Base-by-base conservation (phyloP, 2,329 filamentous ascomycete genomes). In the Trichoderma sp. region DNA sequence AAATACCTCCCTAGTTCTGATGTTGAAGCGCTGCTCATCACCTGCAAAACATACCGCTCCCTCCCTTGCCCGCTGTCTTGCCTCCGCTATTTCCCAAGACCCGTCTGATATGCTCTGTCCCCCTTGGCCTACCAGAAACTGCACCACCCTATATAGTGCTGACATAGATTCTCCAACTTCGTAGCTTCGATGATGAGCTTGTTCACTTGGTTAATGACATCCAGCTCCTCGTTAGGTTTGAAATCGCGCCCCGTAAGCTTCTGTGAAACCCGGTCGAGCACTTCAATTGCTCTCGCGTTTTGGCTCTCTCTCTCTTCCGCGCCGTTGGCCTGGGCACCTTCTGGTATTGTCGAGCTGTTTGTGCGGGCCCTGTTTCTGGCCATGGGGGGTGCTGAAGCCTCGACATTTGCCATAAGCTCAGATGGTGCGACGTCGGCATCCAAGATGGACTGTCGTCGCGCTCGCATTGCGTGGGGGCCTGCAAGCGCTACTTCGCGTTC, bases 111-210 rank as follows among this genome's bases (percentile, higher is more conserved):
- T 29, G 34, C 39, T n/a, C 17, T 42, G 12, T 29, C 29, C 61
- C 5, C 5, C 27, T 10, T 27, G 34, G 34, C 68, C 76, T 80
- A 98, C 94, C 94, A 98, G 85, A 97, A 98, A 80, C 92, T 96
- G 81, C 94, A 98, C 94, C 94, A 98, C 71, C 95, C 95, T 74
- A 98, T 97, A 78, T 97, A 99, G 82, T 98, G 95, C 84, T 98
- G 95, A 78, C 95, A 99, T 70, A 99, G 83, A 78, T 98, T 98
- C 85, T 98, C 95, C 74, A 98, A 84, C 76, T 95, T 97, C 7
- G 95, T 99, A 25, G 95, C 95, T 82, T 99, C 94, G 70, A 91
- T 90, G 73, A 99, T 91, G 74, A 99, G 83, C 79, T 96, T 94
- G 79, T 97, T 94, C 5, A 99, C 96, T 81, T 99, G 95, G 70